phyloP scores from a whole-genome alignment of 768 basidiomycete species.

The Hericium alpestre region DNA sequence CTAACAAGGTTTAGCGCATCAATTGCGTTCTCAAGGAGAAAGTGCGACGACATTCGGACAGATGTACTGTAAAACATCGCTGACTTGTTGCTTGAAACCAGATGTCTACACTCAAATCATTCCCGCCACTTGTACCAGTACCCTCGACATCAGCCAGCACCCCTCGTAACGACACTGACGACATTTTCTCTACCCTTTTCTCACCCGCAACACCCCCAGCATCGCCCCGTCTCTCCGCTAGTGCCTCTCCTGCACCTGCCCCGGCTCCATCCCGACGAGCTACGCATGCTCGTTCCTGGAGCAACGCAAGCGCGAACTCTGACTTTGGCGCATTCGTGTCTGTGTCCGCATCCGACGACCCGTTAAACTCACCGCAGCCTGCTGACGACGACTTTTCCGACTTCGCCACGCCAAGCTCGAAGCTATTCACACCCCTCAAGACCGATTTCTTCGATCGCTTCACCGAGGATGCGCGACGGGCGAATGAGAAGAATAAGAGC shows the following conservation, averaged over 20 bases:
- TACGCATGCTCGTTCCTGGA: conserved; percentile 4
- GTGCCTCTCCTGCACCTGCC: neutral
- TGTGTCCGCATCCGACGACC: conserved; percentile 43
- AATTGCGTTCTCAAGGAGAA: no score
- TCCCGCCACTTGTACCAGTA: conserved; percentile 19
- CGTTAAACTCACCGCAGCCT: conserved; percentile 20
- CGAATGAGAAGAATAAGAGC: conserved; percentile 39
- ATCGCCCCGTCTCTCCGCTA: conserved; percentile 14
- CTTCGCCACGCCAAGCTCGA: neutral
- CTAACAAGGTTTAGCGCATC: no score
- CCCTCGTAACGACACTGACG: conserved; percentile 15
- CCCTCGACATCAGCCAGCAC: conserved; percentile 10
- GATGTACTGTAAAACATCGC: no score
- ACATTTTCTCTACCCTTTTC: conserved; percentile 25
- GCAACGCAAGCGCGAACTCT: conserved; percentile 16
- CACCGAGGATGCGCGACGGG: conserved; percentile 42
- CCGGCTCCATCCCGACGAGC: neutral
- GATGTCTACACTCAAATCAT: conserved; percentile 1
- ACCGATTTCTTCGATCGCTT: conserved; percentile 51
- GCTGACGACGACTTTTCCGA: neutral
- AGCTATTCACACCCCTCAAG: conserved; percentile 12
- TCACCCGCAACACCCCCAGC: conserved; percentile 23
- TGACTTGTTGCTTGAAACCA: neutral
- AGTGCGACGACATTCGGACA: no score
- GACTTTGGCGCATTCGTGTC: conserved; percentile 58